phyloP scores from a whole-genome alignment of 352 stramenopile species.

The Globisporangium yorkense region DNA sequence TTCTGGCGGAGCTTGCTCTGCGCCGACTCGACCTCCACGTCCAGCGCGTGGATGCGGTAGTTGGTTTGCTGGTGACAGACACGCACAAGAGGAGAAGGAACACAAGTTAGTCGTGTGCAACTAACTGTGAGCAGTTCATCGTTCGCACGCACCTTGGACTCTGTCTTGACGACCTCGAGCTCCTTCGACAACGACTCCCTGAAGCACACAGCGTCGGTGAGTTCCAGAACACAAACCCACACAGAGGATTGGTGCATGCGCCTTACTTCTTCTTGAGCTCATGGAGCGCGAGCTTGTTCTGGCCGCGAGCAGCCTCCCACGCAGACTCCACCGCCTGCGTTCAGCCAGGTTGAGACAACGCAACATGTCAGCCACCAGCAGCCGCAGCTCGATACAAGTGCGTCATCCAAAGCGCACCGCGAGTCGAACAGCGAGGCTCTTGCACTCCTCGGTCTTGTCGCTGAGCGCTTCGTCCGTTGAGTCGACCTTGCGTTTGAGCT shows the following conservation, averaged over 20 bases:
- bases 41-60: constrained; percentile 66
- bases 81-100: neutral
- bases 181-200: constrained; percentile 64
- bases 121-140: neutral
- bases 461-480: constrained; percentile 32
- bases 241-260: neutral
- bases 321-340: constrained; percentile 63
- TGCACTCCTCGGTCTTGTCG: constrained; percentile 67
- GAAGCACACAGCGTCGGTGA: neutral
- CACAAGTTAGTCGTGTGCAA: neutral
- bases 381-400: neutral
- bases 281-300: constrained; percentile 74
- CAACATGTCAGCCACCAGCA: too few relatives aligned
- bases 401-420: constrained; percentile 20
- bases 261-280: constrained; percentile 75
- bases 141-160: constrained; percentile 43
- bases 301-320: constrained; percentile 67
- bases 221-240: neutral
- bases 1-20: constrained; percentile 72
- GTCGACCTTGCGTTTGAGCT: constrained; percentile 60
- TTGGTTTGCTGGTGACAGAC: constrained; percentile 39
- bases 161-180: constrained; percentile 55
- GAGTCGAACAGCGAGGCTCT: constrained; percentile 55
- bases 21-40: constrained; percentile 69
- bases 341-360: neutral